Evolutionary conservation across 2,329 filamentous ascomycete genomes (phyloP).

Genomic region (Aspergillus sclerotialis): DNA sequence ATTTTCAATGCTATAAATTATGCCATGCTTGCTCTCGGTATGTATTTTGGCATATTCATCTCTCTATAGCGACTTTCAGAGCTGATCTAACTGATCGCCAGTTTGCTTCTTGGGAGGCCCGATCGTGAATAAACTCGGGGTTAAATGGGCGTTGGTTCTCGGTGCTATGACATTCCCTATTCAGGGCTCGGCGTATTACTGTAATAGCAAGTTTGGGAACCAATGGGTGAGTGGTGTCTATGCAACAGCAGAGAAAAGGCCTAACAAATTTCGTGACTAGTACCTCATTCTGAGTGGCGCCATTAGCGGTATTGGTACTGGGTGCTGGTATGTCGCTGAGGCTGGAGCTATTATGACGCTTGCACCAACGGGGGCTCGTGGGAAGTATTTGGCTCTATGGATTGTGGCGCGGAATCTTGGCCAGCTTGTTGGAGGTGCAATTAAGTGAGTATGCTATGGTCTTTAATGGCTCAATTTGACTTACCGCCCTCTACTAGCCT

Average conservation of each 20-base stretch:
- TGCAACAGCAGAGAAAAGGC: neutral
- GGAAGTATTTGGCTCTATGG: conserved; percentile 44
- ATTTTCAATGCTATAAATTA: conserved; percentile 29
- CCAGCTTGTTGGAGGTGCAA: conserved; percentile 42
- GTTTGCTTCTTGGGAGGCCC: conserved; percentile 40
- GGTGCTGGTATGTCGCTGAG: conserved; percentile 46
- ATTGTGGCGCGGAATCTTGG: conserved; percentile 43
- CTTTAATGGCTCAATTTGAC: neutral
- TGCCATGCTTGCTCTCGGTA: conserved; percentile 22
- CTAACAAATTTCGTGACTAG: conserved; percentile 11
- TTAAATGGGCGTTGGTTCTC: conserved; percentile 42
- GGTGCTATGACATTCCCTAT: conserved; percentile 39
- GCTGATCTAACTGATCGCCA: conserved; percentile 7
- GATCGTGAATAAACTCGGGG: conserved; percentile 41
- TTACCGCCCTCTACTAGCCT: conserved; percentile 16
- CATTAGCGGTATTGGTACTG: conserved; percentile 34
- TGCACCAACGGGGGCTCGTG: conserved; percentile 40
- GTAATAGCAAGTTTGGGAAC: conserved; percentile 43
- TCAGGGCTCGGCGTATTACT: conserved; percentile 42
- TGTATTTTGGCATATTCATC: conserved; percentile 3
- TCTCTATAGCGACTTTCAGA: neutral
- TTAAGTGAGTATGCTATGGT: conserved; percentile 28
- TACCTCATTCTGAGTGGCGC: conserved; percentile 37
- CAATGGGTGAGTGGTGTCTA: conserved; percentile 35
- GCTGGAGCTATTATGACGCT: conserved; percentile 45